phyloP scores from a whole-genome alignment of 768 basidiomycete genomes.

The Coprinopsis marcescibilis region DNA sequence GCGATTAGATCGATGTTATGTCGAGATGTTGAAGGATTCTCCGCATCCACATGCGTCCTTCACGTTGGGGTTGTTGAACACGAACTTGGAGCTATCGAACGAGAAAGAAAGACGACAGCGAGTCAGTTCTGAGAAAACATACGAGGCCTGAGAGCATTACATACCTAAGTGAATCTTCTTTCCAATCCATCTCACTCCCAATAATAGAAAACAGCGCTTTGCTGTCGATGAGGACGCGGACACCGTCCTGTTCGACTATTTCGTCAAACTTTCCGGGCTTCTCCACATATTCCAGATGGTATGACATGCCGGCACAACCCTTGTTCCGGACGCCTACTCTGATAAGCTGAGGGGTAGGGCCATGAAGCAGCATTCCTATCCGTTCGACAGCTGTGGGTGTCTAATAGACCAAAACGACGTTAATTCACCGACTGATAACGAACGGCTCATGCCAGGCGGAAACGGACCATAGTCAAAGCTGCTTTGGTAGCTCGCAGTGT shows the following conservation, averaged over 20 bases:
- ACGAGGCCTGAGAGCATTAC: constrained; percentile 20
- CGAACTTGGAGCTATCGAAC: constrained; percentile 62
- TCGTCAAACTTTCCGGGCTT: constrained; percentile 90
- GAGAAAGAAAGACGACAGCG: constrained; percentile 3
- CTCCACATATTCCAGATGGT: constrained; percentile 95
- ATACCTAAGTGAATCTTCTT: constrained; percentile 84
- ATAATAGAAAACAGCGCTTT: constrained; percentile 98
- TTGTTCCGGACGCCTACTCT: constrained; percentile 96
- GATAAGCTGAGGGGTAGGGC: constrained; percentile 86
- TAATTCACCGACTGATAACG: not conserved
- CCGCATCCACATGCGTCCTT: constrained; percentile 94
- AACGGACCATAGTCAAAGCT: constrained; percentile 64
- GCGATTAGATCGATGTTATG: constrained; percentile 21
- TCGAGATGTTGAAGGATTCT: constrained; percentile 76
- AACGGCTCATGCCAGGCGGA: constrained; percentile 6
- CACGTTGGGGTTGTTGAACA: constrained; percentile 89
- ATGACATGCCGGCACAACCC: constrained; percentile 85
- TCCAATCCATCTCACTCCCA: constrained; percentile 99
- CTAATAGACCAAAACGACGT: constrained; percentile 33
- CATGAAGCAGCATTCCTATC: constrained; percentile 65
- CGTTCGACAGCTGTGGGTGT: constrained; percentile 73
- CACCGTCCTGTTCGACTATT: constrained; percentile 92
- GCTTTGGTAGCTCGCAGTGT: constrained; percentile 69
- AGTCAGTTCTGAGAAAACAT: not conserved
- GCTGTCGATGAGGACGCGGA: constrained; percentile 89